Percentiles rank a stretch among this genome's conserved stretches.
These are phyloP conservation scores for Flaveria floridana DNA, from an alignment of 140 eudicot genomes.

Conservation along the genomic window DNA sequence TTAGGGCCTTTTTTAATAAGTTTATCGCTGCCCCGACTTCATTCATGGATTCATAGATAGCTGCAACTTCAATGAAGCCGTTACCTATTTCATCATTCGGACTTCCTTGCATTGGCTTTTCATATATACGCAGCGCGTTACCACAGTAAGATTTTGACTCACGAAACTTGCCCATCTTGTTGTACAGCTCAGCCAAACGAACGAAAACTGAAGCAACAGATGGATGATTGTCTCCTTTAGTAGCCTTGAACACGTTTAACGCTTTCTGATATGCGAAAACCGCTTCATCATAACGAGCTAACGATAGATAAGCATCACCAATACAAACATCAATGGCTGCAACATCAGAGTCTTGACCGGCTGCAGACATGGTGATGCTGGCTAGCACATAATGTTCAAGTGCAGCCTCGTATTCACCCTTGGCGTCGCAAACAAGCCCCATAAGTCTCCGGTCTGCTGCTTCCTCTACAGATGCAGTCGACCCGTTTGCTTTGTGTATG, in stretches of 20 bases:
- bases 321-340: constrained; percentile 77
- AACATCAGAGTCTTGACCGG: constrained; percentile 70
- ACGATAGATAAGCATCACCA: constrained; percentile 75
- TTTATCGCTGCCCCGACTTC: constrained; percentile 64
- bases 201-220: constrained; percentile 79
- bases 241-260: constrained; percentile 54
- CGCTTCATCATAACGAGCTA: constrained; percentile 89
- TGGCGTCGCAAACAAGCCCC: constrained; percentile 92
- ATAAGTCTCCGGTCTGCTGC: constrained; percentile 88
- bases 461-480: constrained; percentile 68
- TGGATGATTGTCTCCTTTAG: constrained; percentile 82
- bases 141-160: constrained; percentile 87
- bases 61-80: constrained; percentile 82
- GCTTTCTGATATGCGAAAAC: constrained; percentile 82
- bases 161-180: constrained; percentile 80
- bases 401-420: constrained; percentile 76
- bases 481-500: constrained; percentile 60
- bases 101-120: constrained; percentile 58
- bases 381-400: constrained; percentile 88
- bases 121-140: constrained; percentile 61
- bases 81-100: constrained; percentile 74
- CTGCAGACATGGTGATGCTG: constrained; percentile 74
- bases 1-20: constrained; percentile 66
- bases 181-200: constrained; percentile 81
- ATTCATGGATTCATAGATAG: constrained; percentile 77